Evolutionary conservation across 1,139 yeast genomes (phyloP), one percentile per base, ranked within the genome.

Genomic region (Dujonia santamariae): DNA sequence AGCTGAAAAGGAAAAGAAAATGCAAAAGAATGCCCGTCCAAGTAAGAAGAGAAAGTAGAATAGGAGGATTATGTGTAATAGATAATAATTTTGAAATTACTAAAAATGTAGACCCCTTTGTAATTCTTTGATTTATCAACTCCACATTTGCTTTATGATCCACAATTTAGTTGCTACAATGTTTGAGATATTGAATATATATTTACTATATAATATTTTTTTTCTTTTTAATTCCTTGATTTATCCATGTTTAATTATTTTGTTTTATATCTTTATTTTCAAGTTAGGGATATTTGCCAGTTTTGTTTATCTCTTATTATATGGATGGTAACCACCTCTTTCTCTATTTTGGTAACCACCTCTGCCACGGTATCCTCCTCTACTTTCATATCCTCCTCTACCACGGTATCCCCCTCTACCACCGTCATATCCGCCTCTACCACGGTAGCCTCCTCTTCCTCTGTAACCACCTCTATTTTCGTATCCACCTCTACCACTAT

Each of bases 21-120:
- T 72, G 51, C 92, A 80, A 8, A 92, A 92, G 77, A 92, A 88
- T 48, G 96, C 85, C 7, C 78, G 97, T 52, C 96, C 95, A 7
- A 43, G 57, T 31, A 64, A 49, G 45, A 63, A 48, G 43, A 53
- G 57, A 28, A 48, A 48, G 42, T 53, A 42, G 41, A 25, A 6
- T 11, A n/a, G n/a, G 9, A 21, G 23, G 11, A 12, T 12, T 9
- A 8, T 14, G 12, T 27, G 7, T 8, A n/a, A n/a, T n/a, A n/a
- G n/a, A n/a, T n/a, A n/a, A n/a, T n/a, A n/a, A n/a, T n/a, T n/a
- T n/a, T n/a, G n/a, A n/a, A n/a, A n/a, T n/a, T n/a, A n/a, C n/a
- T n/a, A n/a, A n/a, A n/a, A n/a, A n/a, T n/a, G n/a, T n/a, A n/a
- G n/a, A n/a, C n/a, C n/a, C n/a, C n/a, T n/a, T n/a, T n/a, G n/a